Evolutionary conservation across 257 asterid species (phyloP).

Genomic region (Lycium ferocissimum): DNA sequence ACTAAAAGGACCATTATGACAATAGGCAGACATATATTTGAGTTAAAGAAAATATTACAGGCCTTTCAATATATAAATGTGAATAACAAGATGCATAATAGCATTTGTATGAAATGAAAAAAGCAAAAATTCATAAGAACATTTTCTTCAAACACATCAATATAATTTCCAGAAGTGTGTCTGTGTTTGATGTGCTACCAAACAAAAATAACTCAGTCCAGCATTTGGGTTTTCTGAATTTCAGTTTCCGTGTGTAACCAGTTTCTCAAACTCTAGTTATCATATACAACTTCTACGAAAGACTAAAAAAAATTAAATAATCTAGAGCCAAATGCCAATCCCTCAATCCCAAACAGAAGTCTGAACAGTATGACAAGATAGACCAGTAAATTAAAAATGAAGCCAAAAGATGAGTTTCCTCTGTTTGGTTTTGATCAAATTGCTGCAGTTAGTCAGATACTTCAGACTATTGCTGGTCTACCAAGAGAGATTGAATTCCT

Average conservation of each 20-base stretch:
- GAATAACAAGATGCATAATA: too few relatives aligned
- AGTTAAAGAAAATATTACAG: too few relatives aligned
- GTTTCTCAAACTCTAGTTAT: constrained; percentile 7
- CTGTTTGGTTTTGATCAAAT: neutral
- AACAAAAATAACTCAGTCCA: constrained; percentile 1
- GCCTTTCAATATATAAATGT: too few relatives aligned
- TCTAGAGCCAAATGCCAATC: neutral
- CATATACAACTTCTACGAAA: constrained; percentile 15
- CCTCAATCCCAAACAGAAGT: neutral
- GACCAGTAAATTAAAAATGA: neutral
- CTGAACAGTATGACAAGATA: neutral
- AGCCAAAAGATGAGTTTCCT: constrained; percentile 16
- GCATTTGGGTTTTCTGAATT: constrained; percentile 3
- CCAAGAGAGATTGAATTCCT: constrained; percentile 3
- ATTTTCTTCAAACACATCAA: too few relatives aligned
- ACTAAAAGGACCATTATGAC: too few relatives aligned
- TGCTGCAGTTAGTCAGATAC: neutral
- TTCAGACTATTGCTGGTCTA: neutral
- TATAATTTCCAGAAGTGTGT: too few relatives aligned
- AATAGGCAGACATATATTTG: too few relatives aligned
- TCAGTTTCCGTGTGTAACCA: neutral
- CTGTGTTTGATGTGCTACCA: neutral
- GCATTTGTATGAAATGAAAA: too few relatives aligned
- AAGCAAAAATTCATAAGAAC: too few relatives aligned
- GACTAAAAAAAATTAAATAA: neutral